Base-by-base conservation (phyloP, 768 basidiomycete genomes). In the Suillus bovinus region DNA sequence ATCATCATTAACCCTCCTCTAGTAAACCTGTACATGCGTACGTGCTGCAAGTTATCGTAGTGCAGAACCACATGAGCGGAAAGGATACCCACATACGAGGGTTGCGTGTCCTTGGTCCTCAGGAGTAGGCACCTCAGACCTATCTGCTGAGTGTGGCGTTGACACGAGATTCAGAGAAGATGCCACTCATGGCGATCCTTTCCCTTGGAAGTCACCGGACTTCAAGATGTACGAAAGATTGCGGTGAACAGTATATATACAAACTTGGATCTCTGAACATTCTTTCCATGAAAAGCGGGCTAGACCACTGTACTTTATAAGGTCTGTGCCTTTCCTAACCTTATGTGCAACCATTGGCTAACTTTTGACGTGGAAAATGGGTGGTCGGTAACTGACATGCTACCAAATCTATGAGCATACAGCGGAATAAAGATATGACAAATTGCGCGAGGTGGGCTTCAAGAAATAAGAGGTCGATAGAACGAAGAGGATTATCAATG, bases 11-110 rank as follows among this genome's bases (percentile, higher is more conserved):
- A 50, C 24, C 2, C 33, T 59, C 31, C 17, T 17, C 42, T 69
- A 96, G 95, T 62, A 93, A 90, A 72, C 90, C 94, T 0, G 85
- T 98, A 14, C 86, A 90, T 66, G 92, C 93, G 2, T 95, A 96
- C 70, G 86, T 98, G 11, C 76, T 99, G 3, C 94, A 99, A 73
- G 82, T 99, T 47, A 89, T 96, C 62, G 84, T 99, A 55, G 81
- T 94, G 16, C 87, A 90, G 24, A 99, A 99, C 71, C 95, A 99
- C 71, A 90, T 97, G 89, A 98, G 96, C 68, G 97, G 97, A 7
- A 99, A 99, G 72, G 97, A 99, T 76, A 99, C 97, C 10, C 97
- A 99, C 77, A 92, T 99, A 20, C 86, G 97, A 14, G 96, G 96
- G 4, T 76, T 99, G 44, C 86, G 82, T 39, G 83, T 98, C n/a